Evolutionary conservation across 306 rosid genomes (phyloP).

Genomic region (Citrullus mucosospermus): DNA sequence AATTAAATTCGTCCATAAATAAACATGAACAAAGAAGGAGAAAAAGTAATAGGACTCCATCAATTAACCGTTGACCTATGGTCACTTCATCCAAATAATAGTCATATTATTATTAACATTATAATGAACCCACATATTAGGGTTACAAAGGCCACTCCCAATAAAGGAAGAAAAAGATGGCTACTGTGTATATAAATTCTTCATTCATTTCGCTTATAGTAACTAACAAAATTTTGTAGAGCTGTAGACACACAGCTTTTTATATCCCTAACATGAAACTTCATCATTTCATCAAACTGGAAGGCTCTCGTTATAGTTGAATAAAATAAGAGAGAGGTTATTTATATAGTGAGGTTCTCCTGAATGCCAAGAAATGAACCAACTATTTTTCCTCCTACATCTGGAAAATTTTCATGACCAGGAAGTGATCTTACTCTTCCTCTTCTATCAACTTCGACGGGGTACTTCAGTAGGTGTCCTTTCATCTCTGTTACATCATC

Average conservation of each 20-base stretch:
- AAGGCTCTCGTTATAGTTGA: no score
- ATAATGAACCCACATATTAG: background rate
- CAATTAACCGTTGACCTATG: no score
- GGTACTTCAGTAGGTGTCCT: constrained; percentile 83
- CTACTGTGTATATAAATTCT: background rate
- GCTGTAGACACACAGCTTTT: background rate
- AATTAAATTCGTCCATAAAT: background rate
- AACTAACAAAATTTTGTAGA: background rate
- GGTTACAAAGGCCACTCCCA: background rate
- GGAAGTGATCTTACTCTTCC: constrained; percentile 74
- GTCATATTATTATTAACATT: background rate
- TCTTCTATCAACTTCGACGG: constrained; percentile 59
- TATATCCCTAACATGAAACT: background rate
- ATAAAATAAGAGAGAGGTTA: background rate
- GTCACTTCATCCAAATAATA: background rate
- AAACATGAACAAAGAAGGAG: background rate
- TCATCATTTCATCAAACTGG: no score
- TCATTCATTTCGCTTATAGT: background rate
- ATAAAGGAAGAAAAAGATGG: background rate
- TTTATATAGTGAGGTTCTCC: constrained; percentile 80
- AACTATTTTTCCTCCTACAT: constrained; percentile 72
- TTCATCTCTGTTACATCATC: constrained; percentile 61
- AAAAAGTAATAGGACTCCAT: background rate
- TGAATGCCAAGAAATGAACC: constrained; percentile 91
- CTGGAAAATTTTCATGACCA: constrained; percentile 76